Evolutionary conservation across 164 flowering plant species (phyloP), one percentile per base, ranked within the genome.

Genomic region (Macadamia integrifolia): DNA sequence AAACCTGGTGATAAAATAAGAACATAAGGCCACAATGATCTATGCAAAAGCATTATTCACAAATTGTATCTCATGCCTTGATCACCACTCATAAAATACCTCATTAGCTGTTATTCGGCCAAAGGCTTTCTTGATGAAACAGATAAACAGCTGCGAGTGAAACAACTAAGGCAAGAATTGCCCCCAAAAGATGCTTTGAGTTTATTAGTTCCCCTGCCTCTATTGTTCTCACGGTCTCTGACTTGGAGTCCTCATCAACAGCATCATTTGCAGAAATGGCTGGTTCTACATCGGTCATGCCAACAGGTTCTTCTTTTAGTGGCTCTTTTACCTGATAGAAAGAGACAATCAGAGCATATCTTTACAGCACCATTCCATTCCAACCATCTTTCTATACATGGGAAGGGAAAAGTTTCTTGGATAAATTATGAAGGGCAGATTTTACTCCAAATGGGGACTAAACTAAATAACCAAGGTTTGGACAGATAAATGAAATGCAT

Each of bases 121-220:
- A 18, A 30, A 40, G 50, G 60, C 62, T 65, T 49, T 71, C 71
- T 49, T 56, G 77, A 31, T 44, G 79, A 74, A 74, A 66, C 15
- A 76, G 50, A 69, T 80, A 79, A 40, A 70, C 75, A 23, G 70
- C 82, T 58, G 71, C n/a, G 23, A 66, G 70, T 30, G 93, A 78
- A 64, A 86, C 61, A 58, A 83, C 15, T 32, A 80, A 8, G 40
- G 85, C 48, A 35, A 86, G 53, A 67, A 78, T 17, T 52, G 85
- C 85, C 53, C 77, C 7, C 29, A 82, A 50, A 30, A 87, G 46
- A 65, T 81, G 79, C 80, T 87, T 90, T 1, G 30, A 35, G 40
- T 35, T 66, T 55, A 61, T 81, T 50, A 88, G 83, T 67, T 70
- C 72, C 69, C 85, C 75, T 13, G 87, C 86, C 72, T 86, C 93